Evolutionary conservation across 2,329 filamentous ascomycete genomes (phyloP).

Genomic region (Biscogniauxia marginata): DNA sequence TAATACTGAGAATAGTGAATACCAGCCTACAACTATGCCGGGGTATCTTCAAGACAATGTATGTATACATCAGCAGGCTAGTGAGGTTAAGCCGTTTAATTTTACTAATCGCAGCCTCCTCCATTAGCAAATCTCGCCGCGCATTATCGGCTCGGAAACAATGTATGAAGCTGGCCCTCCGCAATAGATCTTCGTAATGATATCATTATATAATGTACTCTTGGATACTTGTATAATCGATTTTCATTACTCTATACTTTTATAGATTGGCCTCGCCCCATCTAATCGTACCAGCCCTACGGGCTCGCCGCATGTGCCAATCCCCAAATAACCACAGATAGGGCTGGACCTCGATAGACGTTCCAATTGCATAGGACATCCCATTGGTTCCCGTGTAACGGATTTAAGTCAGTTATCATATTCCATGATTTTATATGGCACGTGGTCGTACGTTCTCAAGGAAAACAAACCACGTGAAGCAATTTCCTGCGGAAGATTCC

Average conservation of each 20-base stretch:
- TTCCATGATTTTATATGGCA: neutral
- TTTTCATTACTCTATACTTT: neutral
- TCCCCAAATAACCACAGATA: neutral
- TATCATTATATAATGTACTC: neutral
- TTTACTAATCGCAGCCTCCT: too few species aligned
- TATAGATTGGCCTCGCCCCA: neutral
- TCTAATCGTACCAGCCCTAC: neutral
- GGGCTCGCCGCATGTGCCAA: neutral
- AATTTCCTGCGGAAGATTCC: neutral
- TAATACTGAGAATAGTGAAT: too few species aligned
- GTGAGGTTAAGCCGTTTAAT: too few species aligned
- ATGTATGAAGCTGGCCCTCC: neutral
- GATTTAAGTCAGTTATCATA: neutral
- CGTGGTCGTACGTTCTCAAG: neutral
- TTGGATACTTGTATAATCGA: neutral
- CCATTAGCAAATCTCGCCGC: neutral
- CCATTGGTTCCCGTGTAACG: neutral
- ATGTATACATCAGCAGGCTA: too few species aligned
- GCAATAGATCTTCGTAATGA: neutral
- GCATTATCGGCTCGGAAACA: neutral
- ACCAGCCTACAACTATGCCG: too few species aligned
- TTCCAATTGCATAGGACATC: neutral
- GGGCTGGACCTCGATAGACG: neutral
- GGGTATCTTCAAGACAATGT: too few species aligned
- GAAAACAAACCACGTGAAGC: neutral